Percentiles rank a stretch among this genome's conserved stretches.
Evolutionary conservation across 1,284 basidiomycete species (phyloP).

Genomic region (Leccinum pachyderme): DNA sequence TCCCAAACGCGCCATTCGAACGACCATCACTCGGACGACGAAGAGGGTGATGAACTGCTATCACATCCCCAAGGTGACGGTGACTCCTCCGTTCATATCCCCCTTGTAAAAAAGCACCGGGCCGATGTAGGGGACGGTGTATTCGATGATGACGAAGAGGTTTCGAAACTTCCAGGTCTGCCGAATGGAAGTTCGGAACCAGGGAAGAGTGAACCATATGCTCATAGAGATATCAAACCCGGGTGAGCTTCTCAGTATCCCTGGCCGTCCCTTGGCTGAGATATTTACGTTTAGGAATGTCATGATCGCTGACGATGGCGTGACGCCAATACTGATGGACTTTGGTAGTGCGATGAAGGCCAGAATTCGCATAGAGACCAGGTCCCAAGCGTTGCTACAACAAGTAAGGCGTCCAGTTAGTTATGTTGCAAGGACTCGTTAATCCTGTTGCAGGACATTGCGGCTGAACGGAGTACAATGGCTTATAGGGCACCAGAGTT

Average conservation of each 20-base stretch:
- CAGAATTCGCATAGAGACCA: constrained; percentile 72
- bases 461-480: constrained; percentile 95
- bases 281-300: constrained; percentile 65
- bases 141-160: constrained; percentile 78
- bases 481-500: constrained; percentile 93
- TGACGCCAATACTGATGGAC: constrained; percentile 93
- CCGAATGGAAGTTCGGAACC: constrained; percentile 35
- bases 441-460: constrained; percentile 67
- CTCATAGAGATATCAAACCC: constrained; percentile 96
- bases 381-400: constrained; percentile 84
- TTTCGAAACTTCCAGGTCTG: constrained; percentile 36
- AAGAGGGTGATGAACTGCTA: constrained; percentile 54
- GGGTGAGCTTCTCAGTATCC: constrained; percentile 54
- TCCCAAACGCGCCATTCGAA: constrained; percentile 18
- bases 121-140: constrained; percentile 54
- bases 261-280: constrained; percentile 4
- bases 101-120: constrained; percentile 51
- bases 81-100: constrained; percentile 40
- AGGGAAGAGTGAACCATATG: constrained; percentile 74
- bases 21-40: constrained; percentile 40
- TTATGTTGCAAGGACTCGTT: background rate
- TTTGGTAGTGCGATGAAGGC: constrained; percentile 90
- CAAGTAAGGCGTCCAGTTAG: constrained; percentile 48
- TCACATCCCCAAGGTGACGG: constrained; percentile 70
- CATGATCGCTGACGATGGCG: constrained; percentile 91